Evolutionary conservation across 306 rosid species (phyloP).

Genomic region (Vachellia pachyceras): DNA sequence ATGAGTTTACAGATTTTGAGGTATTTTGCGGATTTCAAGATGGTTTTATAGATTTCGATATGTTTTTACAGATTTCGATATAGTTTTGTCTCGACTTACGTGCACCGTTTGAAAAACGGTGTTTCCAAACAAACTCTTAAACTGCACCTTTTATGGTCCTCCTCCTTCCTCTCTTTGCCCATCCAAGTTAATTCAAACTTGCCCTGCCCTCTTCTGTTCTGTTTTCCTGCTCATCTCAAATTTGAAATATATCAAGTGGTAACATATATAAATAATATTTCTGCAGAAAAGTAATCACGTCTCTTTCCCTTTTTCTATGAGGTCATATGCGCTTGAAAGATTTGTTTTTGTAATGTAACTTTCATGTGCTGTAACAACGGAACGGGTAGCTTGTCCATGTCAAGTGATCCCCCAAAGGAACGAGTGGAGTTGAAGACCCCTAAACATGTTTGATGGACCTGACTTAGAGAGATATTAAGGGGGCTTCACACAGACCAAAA

Average conservation of each 20-base stretch:
- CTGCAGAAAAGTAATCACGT: background rate
- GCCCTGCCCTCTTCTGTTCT: background rate
- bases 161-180: background rate
- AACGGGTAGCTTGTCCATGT: constrained; percentile 8
- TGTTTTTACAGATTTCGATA: too few relatives aligned
- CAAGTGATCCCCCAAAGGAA: constrained; percentile 2
- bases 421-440: constrained; percentile 19
- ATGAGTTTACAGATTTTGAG: too few relatives aligned
- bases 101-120: too few relatives aligned
- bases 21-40: too few relatives aligned
- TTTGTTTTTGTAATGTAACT: background rate
- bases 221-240: background rate
- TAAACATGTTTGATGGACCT: constrained; percentile 12
- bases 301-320: background rate
- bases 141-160: constrained; percentile 16
- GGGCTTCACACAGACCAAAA: too few relatives aligned
- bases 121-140: too few relatives aligned
- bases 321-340: background rate
- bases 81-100: too few relatives aligned
- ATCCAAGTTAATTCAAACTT: background rate
- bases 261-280: background rate
- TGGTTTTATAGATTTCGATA: too few relatives aligned
- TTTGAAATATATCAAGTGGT: background rate
- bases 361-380: constrained; percentile 9
- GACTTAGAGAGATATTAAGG: too few relatives aligned